Evolutionary conservation across 495 filamentous ascomycete species (phyloP), one percentile per base, ranked within the genome.

Genomic region (Penicillium fimorum): DNA sequence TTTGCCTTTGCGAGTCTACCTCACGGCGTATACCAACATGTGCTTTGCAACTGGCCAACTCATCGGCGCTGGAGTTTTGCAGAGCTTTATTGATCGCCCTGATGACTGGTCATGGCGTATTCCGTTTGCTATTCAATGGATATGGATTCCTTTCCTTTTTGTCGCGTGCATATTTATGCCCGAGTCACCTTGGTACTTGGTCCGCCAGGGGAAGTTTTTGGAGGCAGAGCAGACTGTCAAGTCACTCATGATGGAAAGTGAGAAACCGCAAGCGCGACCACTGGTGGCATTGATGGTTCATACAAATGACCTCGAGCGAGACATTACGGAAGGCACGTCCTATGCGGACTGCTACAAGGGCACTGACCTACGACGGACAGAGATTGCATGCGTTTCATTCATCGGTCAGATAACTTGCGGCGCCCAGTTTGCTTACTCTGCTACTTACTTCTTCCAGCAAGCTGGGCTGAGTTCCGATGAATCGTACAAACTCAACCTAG

Each of bases 161-260:
- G 73, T 88, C 45, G 86, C 84, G 13, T 82, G 88, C 58, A 75
- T 74, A 45, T 80, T 88, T 15, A 85, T 85, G 0, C 88, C 88
- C 4, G 88, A 92, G 67, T 83, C 78, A 3, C 88, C 88, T 0
- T 91, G 85, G 87, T 90, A 87, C 87, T 81, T 90, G 7, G 85
- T 90, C 41, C 81, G 87, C 8, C 84, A 81, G 61, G 87, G 84
- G 3, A 77, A 75, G 38, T 70, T 79, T 24, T 81, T 86, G 10
- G 78, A 86, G 17, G 88, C 88, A 11, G 87, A 87, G 63, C 11
- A 38, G 13, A 38, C 35, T 5, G 35, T 38, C 7, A 15, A 15
- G 13, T 38, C 35, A n/a, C 66, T 84, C 51, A 61, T 63, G 58
- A 13, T 61, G 2, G 25, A 38, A 5, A 17, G 30, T 13, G 49